A percentile compares a stretch with the other conserved stretches of the same genome.
phyloP scores from a whole-genome alignment of 345 rosid genomes.

The Bruguiera parviflora region DNA sequence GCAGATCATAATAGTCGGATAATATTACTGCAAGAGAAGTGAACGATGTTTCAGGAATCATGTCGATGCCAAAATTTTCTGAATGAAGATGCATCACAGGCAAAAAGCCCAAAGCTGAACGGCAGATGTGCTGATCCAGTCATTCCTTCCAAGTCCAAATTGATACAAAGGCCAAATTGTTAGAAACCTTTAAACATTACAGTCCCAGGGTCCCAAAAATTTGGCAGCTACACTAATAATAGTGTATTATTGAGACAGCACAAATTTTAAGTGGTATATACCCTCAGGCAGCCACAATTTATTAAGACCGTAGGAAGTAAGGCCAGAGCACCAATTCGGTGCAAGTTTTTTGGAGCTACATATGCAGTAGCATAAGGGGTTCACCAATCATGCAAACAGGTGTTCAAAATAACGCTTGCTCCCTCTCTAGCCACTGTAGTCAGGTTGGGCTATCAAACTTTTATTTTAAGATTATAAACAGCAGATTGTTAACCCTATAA shows the following conservation, averaged over 20 bases:
- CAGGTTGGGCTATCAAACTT: not conserved
- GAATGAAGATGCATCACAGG: not conserved
- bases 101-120: not conserved
- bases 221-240: not conserved
- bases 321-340: not conserved
- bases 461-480: not conserved
- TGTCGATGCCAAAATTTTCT: not conserved
- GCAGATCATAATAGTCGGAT: constrained; percentile 15
- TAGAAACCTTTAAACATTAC: not conserved
- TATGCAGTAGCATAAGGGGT: not conserved
- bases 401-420: too few relatives aligned
- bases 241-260: not conserved
- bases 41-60: not conserved
- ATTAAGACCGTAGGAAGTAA: not conserved
- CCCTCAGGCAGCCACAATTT: too few relatives aligned
- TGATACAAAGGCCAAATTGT: not conserved
- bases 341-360: too few relatives aligned
- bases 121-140: not conserved
- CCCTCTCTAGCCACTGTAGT: too few relatives aligned
- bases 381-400: too few relatives aligned
- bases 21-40: constrained; percentile 18
- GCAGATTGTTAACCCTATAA: not conserved
- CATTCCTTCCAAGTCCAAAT: constrained; percentile 2
- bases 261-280: too few relatives aligned
- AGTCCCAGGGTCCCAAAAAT: not conserved